Conservation (phyloP, 108 stramenopile genomes). For the Cyclotella cryptica region DNA sequence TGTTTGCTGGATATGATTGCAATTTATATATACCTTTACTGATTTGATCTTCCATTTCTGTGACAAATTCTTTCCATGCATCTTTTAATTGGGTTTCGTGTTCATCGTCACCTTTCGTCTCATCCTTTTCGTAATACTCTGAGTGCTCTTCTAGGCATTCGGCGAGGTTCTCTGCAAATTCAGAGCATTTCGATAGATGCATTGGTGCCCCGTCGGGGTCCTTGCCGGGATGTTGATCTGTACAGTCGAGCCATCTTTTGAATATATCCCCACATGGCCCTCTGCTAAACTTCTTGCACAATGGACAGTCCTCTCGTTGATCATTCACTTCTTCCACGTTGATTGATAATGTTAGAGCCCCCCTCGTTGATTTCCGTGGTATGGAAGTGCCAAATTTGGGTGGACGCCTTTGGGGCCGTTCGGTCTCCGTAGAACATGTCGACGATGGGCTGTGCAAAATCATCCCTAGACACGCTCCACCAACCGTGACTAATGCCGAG, state of each 20-base stretch:
- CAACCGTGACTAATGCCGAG: neutral
- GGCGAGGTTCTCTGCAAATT: slow-evolving; percentile 46
- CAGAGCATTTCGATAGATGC: slow-evolving; percentile 45
- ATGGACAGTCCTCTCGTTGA: slow-evolving; percentile 59
- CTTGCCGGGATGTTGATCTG: slow-evolving; percentile 51
- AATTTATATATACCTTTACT: slow-evolving; percentile 17
- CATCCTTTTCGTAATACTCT: slow-evolving; percentile 50
- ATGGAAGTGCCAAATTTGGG: slow-evolving; percentile 22
- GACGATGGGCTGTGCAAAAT: neutral
- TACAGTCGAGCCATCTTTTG: slow-evolving; percentile 55
- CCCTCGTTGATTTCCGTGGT: slow-evolving; percentile 20
- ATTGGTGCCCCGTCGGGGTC: slow-evolving; percentile 49
- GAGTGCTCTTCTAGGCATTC: slow-evolving; percentile 48
- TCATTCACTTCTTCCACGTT: slow-evolving; percentile 12
- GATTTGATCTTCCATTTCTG: slow-evolving; percentile 54
- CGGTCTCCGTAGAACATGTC: neutral
- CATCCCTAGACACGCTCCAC: neutral
- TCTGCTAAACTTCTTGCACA: slow-evolving; percentile 60
- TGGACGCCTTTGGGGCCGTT: neutral
- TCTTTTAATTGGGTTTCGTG: slow-evolving; percentile 28
- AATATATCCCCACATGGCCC: slow-evolving; percentile 62
- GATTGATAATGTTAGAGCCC: slow-evolving; percentile 1
- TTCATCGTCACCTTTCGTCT: slow-evolving; percentile 20
- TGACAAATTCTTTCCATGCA: slow-evolving; percentile 50
- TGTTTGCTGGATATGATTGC: slow-evolving; percentile 42